Evolutionary conservation across 163 green algal species (phyloP).

Genomic region (Scenedesmus sp.): DNA sequence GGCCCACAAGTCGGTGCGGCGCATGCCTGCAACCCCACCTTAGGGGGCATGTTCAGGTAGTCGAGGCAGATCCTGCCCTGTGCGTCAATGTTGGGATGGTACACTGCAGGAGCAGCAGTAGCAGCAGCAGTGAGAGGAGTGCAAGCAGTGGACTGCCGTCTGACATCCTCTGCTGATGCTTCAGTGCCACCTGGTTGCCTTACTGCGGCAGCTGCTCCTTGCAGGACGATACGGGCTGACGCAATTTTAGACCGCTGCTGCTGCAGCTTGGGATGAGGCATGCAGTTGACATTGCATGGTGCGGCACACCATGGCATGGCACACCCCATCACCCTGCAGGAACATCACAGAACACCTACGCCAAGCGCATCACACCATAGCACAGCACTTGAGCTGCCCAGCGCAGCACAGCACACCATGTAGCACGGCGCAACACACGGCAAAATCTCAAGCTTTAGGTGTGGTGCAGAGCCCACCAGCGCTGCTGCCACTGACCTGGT

Average conservation of each 20-base stretch:
- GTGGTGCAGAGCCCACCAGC: not conserved
- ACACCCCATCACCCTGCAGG: not conserved
- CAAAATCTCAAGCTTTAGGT: not conserved
- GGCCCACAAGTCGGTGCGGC: too few relatives aligned
- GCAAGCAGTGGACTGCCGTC: not conserved
- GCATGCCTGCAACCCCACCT: constrained; percentile 54
- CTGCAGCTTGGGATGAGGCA: not conserved
- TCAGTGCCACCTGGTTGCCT: not conserved
- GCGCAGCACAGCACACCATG: not conserved
- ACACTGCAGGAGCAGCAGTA: constrained; percentile 51
- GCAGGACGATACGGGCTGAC: not conserved
- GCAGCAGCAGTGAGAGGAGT: not conserved
- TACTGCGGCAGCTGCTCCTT: not conserved
- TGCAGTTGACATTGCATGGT: not conserved
- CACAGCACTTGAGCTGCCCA: not conserved
- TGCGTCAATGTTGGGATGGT: constrained; percentile 84
- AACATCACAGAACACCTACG: not conserved
- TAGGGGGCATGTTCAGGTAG: constrained; percentile 81
- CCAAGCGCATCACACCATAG: not conserved
- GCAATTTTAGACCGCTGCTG: not conserved
- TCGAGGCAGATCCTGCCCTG: constrained; percentile 79
- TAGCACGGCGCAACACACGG: not conserved
- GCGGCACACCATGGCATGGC: not conserved
- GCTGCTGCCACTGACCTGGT: constrained; percentile 8
- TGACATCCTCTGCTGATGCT: not conserved